Evolutionary conservation across 2,329 filamentous ascomycete genomes (phyloP).

Genomic region (Paecilomyces variotii): DNA sequence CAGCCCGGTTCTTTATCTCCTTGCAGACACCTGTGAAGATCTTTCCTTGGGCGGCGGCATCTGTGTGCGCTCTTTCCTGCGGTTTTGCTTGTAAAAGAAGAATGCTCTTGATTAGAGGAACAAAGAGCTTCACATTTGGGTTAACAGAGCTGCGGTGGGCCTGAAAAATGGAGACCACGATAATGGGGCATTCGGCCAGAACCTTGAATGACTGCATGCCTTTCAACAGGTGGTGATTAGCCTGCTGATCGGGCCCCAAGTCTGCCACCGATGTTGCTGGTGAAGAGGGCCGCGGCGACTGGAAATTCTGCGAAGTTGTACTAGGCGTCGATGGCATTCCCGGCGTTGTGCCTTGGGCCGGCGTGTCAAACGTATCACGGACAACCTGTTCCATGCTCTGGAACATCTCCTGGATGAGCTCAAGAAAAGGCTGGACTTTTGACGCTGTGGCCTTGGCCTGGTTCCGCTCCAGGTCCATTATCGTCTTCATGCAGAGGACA

Average conservation of each 20-base stretch:
- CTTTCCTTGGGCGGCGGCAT: constrained; percentile 68
- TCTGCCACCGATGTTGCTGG: constrained; percentile 76
- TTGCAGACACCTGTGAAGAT: constrained; percentile 91
- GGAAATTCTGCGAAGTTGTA: constrained; percentile 56
- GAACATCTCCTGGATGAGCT: constrained; percentile 91
- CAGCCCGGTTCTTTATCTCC: constrained; percentile 84
- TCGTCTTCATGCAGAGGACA: constrained; percentile 94
- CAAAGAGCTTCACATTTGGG: constrained; percentile 82
- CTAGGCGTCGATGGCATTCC: constrained; percentile 46
- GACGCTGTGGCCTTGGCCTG: constrained; percentile 73
- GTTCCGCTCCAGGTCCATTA: constrained; percentile 92
- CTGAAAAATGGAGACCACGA: constrained; percentile 97
- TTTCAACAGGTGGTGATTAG: constrained; percentile 71
- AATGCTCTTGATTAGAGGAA: constrained; percentile 87
- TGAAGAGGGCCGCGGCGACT: constrained; percentile 83
- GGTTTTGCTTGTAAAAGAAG: constrained; percentile 83
- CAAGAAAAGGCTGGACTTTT: constrained; percentile 82
- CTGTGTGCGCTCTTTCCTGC: constrained; percentile 82
- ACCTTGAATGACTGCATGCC: constrained; percentile 99
- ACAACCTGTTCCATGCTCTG: constrained; percentile 91
- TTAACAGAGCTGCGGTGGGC: constrained; percentile 73
- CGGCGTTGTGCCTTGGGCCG: constrained; percentile 47
- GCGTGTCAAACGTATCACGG: constrained; percentile 86
- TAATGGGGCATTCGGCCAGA: constrained; percentile 93
- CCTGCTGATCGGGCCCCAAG: constrained; percentile 73